Evolutionary conservation across 208 protist genomes (phyloP), one percentile per base, ranked within the genome.

Genomic region (Blastocrithidia nonstop): DNA sequence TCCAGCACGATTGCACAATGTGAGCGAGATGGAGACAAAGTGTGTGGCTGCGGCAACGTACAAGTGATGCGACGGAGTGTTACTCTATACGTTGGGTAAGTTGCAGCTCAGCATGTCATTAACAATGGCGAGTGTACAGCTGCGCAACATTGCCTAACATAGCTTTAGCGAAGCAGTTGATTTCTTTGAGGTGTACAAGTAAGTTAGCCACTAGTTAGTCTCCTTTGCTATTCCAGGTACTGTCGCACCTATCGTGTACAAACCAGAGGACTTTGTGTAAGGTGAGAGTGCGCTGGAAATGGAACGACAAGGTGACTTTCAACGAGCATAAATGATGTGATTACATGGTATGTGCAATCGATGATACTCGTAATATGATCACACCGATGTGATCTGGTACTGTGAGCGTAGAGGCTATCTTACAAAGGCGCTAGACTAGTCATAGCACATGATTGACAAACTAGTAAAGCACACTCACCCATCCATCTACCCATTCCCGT

Each of bases 311-410:
- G 83, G 78, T 19, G 48, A 81, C n/a, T 45, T 92, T 3, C 76
- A 85, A 45, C 85, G 85, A 53, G 83, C 83, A 9, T 78, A 92
- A 48, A 68, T 58, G 17, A 32, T 92, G 13, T 92, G 83, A 79
- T 75, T 87, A 61, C 74, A 67, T 19, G 83, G 83, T 28, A 76
- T 67, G 20, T 71, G 69, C 5, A 77, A 73, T 39, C 72, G 83
- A n/a, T 92, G 77, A 79, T 92, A 88, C 50, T 76, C 77, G 21
- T 63, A 87, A 53, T 74, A 55, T 6, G 83, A 92, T 37, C 78
- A 92, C 59, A 92, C 83, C 25, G 83, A 92, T 61, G 86, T 81
- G 57, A 86, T 92, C 66, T 88, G 78, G 78, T 92, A 72, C 49
- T 85, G 86, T 61, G 83, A 92, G 50, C 83, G 83, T 32, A 74